Evolutionary conservation across 1,139 yeast genomes (phyloP), one percentile per base, ranked within the genome.

Genomic region (Geotrichum histeridarum): DNA sequence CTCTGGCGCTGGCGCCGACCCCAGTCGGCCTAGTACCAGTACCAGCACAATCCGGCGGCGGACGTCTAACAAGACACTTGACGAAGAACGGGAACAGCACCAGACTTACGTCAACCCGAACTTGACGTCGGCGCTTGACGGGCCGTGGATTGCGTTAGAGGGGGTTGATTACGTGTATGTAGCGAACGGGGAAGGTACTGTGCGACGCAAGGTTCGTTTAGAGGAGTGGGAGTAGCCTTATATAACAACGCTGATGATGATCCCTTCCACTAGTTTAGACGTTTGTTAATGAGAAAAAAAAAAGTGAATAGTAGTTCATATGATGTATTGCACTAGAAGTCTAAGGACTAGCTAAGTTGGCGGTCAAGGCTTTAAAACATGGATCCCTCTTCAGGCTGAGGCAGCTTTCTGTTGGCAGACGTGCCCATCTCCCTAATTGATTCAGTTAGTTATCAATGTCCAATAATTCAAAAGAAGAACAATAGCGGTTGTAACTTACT

Each of bases 341-440:
- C 37, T 33, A 33, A 33, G 11, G 37, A 33, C 12, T 12, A 33
- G 37, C 37, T 33, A 11, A 33, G 27, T 5, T 22, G n/a, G 11
- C 8, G 35, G 9, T 32, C 35, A 8, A 33, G n/a, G 32, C 27
- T 15, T 62, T 66, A 76, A 66, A 84, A 89, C 27, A 83, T 80
- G 41, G 85, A 72, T 14, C 98, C 98, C 73, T 93, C 99, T 9
- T 84, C 74, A 15, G 99, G 99, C 72, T 93, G 99, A 8, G 84
- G 77, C 61, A 93, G 76, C 73, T 88, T 89, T 75, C 90, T 85
- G 70, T 93, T 91, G 14, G 83, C 73, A 8, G 94, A 79, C 22
- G 81, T 73, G 0, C 96, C 96, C 98, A 93, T 91, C 60, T 82
- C 86, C 65, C 80, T 67, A 39, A 22, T 12, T 2, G 32, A 32